Conservation (phyloP, 768 basidiomycete species). For the Sarcodon sp. region DNA sequence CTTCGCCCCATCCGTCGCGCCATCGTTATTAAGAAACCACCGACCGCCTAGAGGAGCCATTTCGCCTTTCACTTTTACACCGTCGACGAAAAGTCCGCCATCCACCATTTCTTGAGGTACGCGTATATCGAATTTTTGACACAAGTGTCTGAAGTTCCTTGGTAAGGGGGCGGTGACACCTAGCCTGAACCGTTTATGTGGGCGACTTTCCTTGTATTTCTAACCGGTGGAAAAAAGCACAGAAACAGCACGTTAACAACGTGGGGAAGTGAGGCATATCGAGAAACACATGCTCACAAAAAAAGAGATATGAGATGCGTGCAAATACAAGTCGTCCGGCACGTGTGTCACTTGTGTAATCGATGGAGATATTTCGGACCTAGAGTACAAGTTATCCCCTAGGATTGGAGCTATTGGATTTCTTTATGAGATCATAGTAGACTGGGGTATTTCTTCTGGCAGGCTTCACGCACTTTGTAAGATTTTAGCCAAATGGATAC, state of each 20-base stretch:
- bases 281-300: constrained; percentile 24
- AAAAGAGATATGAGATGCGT: constrained; percentile 44
- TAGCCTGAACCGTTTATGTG: constrained; percentile 36
- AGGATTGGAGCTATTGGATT: constrained; percentile 44
- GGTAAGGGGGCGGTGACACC: constrained; percentile 48
- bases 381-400: constrained; percentile 42
- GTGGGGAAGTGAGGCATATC: too few relatives aligned
- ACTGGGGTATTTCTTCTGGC: neutral
- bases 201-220: constrained; percentile 33
- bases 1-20: too few relatives aligned
- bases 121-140: constrained; percentile 30
- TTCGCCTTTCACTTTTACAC: constrained; percentile 3
- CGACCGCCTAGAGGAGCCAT: too few relatives aligned
- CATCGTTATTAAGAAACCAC: too few relatives aligned
- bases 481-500: constrained; percentile 45
- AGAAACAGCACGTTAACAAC: too few relatives aligned
- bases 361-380: constrained; percentile 11
- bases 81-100: constrained; percentile 37
- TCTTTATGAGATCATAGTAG: neutral
- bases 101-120: constrained; percentile 21
- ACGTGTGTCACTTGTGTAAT: constrained; percentile 3
- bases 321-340: constrained; percentile 36
- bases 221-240: constrained; percentile 10
- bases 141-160: constrained; percentile 37
- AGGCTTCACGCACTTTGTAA: constrained; percentile 26